Conservation (phyloP, 345 rosid species). For the Garcia nutans region DNA sequence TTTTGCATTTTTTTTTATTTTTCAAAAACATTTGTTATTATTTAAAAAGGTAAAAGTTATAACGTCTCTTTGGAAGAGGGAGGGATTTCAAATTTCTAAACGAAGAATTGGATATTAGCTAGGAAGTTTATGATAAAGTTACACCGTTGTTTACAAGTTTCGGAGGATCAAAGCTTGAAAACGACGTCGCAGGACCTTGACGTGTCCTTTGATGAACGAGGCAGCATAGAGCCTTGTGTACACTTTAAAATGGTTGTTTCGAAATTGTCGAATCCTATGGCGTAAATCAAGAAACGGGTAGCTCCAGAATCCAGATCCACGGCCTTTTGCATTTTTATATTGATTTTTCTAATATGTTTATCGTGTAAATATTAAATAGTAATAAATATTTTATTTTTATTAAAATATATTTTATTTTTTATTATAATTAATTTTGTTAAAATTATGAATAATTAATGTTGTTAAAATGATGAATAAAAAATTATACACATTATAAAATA, state of each 20-base stretch:
- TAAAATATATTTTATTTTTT: too few relatives aligned
- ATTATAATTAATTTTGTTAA: too few relatives aligned
- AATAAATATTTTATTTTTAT: too few relatives aligned
- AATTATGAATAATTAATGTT: too few relatives aligned
- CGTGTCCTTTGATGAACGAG: not conserved
- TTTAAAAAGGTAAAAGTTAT: slow-evolving; percentile 15
- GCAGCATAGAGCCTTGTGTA: not conserved
- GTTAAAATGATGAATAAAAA: too few relatives aligned
- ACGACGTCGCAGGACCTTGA: slow-evolving; percentile 17
- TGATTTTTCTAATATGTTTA: too few relatives aligned
- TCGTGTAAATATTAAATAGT: too few relatives aligned
- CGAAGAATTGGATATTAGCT: slow-evolving; percentile 6
- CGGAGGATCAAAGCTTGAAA: not conserved
- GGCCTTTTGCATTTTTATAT: not conserved
- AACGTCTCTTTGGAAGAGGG: slow-evolving; percentile 70
- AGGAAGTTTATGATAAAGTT: slow-evolving; percentile 11
- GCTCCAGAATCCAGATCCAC: not conserved
- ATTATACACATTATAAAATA: too few relatives aligned
- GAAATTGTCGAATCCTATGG: not conserved
- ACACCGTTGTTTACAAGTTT: not conserved
- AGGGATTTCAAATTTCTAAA: slow-evolving; percentile 61
- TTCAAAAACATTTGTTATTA: slow-evolving; percentile 2
- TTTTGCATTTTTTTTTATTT: not conserved
- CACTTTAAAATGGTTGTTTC: not conserved
- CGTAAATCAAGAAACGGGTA: slow-evolving; percentile 3